Base-by-base conservation (phyloP, 345 rosid genomes). In the Brassica cretica region DNA sequence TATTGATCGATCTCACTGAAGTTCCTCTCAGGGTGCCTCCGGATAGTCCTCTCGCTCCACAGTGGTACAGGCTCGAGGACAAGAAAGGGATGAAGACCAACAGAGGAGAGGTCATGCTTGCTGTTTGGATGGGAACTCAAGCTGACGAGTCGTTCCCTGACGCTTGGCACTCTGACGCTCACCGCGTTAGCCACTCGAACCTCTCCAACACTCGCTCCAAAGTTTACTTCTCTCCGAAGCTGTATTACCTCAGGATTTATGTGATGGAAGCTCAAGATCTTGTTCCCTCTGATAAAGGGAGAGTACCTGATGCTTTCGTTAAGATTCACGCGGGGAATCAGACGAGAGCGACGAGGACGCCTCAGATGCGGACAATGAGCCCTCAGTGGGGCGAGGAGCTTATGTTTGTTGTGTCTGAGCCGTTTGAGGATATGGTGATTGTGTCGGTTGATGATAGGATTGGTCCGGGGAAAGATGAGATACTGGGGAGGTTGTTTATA, bases 141-240 rank as follows among this genome's bases (percentile, higher is more conserved):
- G 98, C 99, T 0, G 99, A 95, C 27, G 99, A 95, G 77, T 86
- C 98, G 6, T 95, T 95, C 77, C 93, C 96, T 0, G 93, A 88
- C 44, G 98, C 98, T 51, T 95, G 99, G 98, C 98, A 95, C 70
- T 95, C 99, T 6, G 99, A 95, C 81, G 96, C 99, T 2, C 98
- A 91, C 78, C 79, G 83, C 12, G 71, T 95, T 5, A 87, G 87
- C 80, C 97, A 91, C n/a, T 72, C 78, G 11, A 91, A 91, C 71
- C 73, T 95, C 0, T 80, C 94, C 2, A 90, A 88, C 66, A 93
- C 96, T 1, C 78, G 97, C 18, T 95, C 98, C 1, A 88, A 93
- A 80, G 99, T 95, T 24, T 95, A 95, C 76, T 88, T 95, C 78
- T 93, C 99, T 7, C 99, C 99, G 6, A 95, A 90, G 77, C 66